Conservation (phyloP, 1,139 yeast genomes). For the Magnusiomyces fungicola region DNA sequence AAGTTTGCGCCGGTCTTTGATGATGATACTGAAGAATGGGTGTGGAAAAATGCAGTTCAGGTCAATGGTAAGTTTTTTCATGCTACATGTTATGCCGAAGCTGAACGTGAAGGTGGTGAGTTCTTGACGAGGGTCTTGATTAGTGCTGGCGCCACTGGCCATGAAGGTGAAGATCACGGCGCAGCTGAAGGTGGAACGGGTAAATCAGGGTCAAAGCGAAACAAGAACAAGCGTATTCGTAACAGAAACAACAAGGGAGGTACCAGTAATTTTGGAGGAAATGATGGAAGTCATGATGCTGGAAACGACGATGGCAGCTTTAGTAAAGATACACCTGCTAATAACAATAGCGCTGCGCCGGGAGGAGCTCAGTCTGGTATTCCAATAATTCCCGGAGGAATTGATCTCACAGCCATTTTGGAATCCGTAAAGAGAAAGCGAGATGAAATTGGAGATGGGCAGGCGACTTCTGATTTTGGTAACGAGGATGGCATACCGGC, state of each 20-base stretch:
- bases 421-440: constrained; percentile 21
- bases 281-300: neutral
- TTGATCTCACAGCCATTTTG: constrained; percentile 21
- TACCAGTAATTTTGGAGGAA: neutral
- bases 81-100: constrained; percentile 72
- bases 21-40: constrained; percentile 92
- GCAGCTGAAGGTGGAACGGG: neutral
- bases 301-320: neutral
- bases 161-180: neutral
- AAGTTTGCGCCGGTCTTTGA: constrained; percentile 71
- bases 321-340: no score
- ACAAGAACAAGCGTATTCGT: neutral
- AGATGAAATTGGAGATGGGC: no score
- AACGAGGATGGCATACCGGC: no score
- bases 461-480: no score
- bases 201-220: neutral
- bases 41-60: constrained; percentile 76
- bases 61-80: constrained; percentile 73
- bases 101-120: constrained; percentile 37
- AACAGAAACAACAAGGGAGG: neutral
- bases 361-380: neutral
- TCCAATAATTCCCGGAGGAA: constrained; percentile 8
- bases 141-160: neutral
- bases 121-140: neutral
- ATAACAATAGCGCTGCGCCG: neutral